These are phyloP conservation scores for Kuraishia capsulata DNA, from an alignment of 805 yeast genomes.

Conservation along the genomic window DNA sequence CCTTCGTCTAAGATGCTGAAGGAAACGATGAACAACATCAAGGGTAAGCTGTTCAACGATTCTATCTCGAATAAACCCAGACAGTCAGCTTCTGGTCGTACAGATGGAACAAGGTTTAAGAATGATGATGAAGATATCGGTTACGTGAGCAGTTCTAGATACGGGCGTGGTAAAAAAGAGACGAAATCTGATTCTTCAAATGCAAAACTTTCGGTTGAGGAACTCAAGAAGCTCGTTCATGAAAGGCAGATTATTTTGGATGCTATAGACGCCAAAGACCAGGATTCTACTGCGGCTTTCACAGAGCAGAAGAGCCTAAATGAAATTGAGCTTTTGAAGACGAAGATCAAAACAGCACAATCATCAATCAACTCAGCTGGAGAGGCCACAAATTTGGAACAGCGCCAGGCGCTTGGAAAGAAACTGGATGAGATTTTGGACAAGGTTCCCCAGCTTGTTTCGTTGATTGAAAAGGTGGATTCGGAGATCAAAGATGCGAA, in stretches of 20 bases:
- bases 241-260: conserved; percentile 66
- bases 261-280: conserved; percentile 63
- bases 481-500: conserved; percentile 59
- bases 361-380: conserved; percentile 22
- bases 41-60: conserved; percentile 45
- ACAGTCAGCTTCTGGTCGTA: background rate
- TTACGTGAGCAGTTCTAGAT: conserved; percentile 52
- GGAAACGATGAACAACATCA: conserved; percentile 62
- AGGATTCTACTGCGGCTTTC: conserved; percentile 23
- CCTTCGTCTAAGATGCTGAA: conserved; percentile 72
- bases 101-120: background rate
- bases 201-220: conserved; percentile 35
- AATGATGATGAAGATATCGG: conserved; percentile 55
- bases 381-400: conserved; percentile 27
- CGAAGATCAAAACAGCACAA: conserved; percentile 43
- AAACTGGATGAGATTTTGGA: conserved; percentile 60
- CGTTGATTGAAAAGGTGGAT: conserved; percentile 55
- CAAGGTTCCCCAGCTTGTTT: conserved; percentile 62
- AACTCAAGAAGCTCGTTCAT: conserved; percentile 53
- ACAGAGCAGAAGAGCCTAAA: conserved; percentile 29
- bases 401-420: conserved; percentile 40
- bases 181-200: conserved; percentile 13
- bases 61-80: conserved; percentile 8
- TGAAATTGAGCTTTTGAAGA: conserved; percentile 58
- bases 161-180: conserved; percentile 37